Conservation (phyloP, 768 basidiomycete genomes). For the Phallus indusiatus region DNA sequence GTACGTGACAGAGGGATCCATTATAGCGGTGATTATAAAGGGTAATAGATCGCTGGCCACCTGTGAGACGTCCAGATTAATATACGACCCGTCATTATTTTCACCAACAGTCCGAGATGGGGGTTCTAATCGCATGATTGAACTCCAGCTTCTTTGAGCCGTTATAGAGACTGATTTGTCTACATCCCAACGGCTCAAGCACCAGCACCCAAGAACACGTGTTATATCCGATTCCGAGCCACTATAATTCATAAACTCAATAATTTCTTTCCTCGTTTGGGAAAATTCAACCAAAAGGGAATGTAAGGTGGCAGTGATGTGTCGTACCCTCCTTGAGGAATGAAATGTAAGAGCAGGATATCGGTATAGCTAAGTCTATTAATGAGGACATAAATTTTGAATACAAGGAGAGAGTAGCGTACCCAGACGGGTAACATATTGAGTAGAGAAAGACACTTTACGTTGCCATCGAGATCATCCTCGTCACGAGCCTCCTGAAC, state of each 20-base stretch:
- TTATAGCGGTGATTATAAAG: neutral
- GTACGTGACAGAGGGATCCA: slow-evolving; percentile 6
- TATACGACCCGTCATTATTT: slow-evolving; percentile 8
- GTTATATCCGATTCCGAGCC: slow-evolving; percentile 43
- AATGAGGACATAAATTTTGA: neutral
- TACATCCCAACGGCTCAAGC: slow-evolving; percentile 57
- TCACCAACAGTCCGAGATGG: neutral
- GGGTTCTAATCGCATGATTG: slow-evolving; percentile 17
- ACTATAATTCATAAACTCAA: slow-evolving; percentile 40
- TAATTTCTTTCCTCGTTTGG: slow-evolving; percentile 32
- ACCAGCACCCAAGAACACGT: slow-evolving; percentile 63
- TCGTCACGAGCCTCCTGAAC: slow-evolving; percentile 42
- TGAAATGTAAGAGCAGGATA: slow-evolving; percentile 74
- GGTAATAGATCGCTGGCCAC: slow-evolving; percentile 12
- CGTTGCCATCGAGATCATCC: slow-evolving; percentile 32
- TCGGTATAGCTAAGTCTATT: slow-evolving; percentile 61
- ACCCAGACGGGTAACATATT: slow-evolving; percentile 90
- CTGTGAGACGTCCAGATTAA: slow-evolving; percentile 25
- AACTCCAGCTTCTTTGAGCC: slow-evolving; percentile 48
- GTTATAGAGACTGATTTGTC: slow-evolving; percentile 50
- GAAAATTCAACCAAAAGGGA: slow-evolving; percentile 52
- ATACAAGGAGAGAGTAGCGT: slow-evolving; percentile 24
- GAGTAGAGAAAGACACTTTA: slow-evolving; percentile 27
- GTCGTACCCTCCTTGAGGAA: slow-evolving; percentile 65
- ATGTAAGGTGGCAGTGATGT: slow-evolving; percentile 53